Evolutionary conservation across 2,329 filamentous ascomycete species (phyloP).

Genomic region (Monosporascus cannonballus): DNA sequence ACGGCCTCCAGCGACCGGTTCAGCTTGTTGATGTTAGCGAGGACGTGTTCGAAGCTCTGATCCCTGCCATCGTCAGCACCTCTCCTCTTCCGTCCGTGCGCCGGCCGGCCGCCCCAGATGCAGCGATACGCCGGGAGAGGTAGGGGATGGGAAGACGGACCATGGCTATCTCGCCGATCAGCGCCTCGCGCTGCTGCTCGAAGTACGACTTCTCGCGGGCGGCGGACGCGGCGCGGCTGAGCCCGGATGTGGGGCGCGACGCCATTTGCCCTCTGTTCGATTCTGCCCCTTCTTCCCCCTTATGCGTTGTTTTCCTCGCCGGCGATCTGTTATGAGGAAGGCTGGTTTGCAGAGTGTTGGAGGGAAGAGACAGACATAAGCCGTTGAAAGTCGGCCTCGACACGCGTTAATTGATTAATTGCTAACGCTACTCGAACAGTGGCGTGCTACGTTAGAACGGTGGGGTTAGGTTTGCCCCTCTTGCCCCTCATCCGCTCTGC

Average conservation of each 20-base stretch:
- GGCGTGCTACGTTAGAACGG: no score
- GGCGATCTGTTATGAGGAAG: background rate
- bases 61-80: background rate
- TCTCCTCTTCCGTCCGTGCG: background rate
- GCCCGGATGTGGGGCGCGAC: constrained; percentile 17
- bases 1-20: constrained; percentile 90
- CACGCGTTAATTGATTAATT: no score
- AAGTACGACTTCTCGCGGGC: constrained; percentile 58
- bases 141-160: constrained; percentile 33
- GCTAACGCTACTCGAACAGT: no score
- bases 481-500: no score
- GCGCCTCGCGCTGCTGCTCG: constrained; percentile 66
- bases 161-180: constrained; percentile 68
- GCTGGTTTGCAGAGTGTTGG: no score
- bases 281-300: background rate
- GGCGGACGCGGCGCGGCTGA: constrained; percentile 7
- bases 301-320: background rate
- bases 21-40: constrained; percentile 92
- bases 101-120: no score
- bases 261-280: constrained; percentile 27
- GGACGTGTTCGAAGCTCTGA: constrained; percentile 77
- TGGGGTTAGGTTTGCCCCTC: no score
- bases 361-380: background rate
- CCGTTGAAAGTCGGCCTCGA: no score
- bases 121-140: no score